These are phyloP conservation scores for Hysterium pulicare DNA, from an alignment of 2,329 filamentous ascomycete species.

Conservation along the genomic window DNA sequence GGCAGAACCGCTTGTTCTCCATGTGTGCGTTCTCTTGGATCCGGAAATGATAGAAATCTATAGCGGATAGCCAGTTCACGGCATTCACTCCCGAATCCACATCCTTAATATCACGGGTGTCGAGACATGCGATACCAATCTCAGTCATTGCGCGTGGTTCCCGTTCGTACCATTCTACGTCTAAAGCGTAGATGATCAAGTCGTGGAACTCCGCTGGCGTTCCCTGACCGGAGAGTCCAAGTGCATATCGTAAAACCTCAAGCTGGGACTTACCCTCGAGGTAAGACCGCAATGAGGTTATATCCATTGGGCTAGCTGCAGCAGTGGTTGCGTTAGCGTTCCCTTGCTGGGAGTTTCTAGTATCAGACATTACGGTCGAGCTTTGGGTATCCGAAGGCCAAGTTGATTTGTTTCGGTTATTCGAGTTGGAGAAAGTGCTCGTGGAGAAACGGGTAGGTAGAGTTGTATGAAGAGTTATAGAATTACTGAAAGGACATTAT, in stretches of 20 bases:
- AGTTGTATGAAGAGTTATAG: too few relatives aligned
- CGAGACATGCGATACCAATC: constrained; percentile 73
- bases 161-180: constrained; percentile 72
- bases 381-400: too few relatives aligned
- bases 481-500: too few relatives aligned
- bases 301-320: too few relatives aligned
- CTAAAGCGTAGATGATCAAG: constrained; percentile 67
- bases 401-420: too few relatives aligned
- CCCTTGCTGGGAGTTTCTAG: too few relatives aligned
- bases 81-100: constrained; percentile 57
- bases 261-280: background rate
- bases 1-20: constrained; percentile 63
- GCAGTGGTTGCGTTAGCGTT: too few relatives aligned
- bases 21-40: constrained; percentile 63
- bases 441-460: too few relatives aligned
- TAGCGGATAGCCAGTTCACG: constrained; percentile 59
- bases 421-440: too few relatives aligned
- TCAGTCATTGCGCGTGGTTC: constrained; percentile 66
- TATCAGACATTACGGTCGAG: too few relatives aligned
- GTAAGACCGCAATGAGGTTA: too few relatives aligned
- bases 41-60: constrained; percentile 68
- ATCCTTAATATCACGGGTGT: constrained; percentile 56
- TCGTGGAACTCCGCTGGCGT: constrained; percentile 20
- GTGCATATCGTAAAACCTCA: background rate
- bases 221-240: background rate